Evolutionary conservation across 345 rosid species (phyloP).

Genomic region (Dipteronia sinensis): DNA sequence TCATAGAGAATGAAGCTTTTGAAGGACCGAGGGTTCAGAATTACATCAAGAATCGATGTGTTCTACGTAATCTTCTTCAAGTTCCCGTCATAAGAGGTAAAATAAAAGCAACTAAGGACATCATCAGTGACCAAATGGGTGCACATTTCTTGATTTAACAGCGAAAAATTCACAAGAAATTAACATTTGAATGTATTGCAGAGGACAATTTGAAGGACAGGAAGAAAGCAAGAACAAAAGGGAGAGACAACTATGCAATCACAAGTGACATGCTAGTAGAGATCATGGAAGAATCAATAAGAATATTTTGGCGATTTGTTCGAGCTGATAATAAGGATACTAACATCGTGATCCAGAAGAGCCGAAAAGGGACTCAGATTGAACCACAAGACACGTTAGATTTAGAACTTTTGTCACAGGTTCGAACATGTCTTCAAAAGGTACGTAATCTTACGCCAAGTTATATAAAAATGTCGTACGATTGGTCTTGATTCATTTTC

Average conservation of each 20-base stretch:
- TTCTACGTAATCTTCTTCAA: conserved; percentile 80
- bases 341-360: conserved; percentile 36
- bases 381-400: conserved; percentile 62
- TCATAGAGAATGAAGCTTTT: conserved; percentile 79
- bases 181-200: conserved; percentile 29
- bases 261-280: conserved; percentile 72
- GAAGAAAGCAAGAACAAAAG: conserved; percentile 43
- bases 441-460: conserved; percentile 26
- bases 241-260: conserved; percentile 41
- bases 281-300: conserved; percentile 86
- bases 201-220: conserved; percentile 67
- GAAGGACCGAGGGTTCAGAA: conserved; percentile 81
- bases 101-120: background rate
- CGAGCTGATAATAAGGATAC: conserved; percentile 69
- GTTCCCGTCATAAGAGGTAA: conserved; percentile 89
- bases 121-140: no score
- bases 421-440: conserved; percentile 61
- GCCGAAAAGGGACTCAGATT: conserved; percentile 47
- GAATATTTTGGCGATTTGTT: conserved; percentile 83
- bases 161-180: background rate
- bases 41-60: conserved; percentile 70
- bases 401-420: conserved; percentile 50
- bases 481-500: background rate
- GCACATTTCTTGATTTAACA: conserved; percentile 20
- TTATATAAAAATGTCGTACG: no score